These are phyloP conservation scores for Kwoniella dendrophila DNA, from an alignment of 768 basidiomycete genomes.

Conservation along the genomic window DNA sequence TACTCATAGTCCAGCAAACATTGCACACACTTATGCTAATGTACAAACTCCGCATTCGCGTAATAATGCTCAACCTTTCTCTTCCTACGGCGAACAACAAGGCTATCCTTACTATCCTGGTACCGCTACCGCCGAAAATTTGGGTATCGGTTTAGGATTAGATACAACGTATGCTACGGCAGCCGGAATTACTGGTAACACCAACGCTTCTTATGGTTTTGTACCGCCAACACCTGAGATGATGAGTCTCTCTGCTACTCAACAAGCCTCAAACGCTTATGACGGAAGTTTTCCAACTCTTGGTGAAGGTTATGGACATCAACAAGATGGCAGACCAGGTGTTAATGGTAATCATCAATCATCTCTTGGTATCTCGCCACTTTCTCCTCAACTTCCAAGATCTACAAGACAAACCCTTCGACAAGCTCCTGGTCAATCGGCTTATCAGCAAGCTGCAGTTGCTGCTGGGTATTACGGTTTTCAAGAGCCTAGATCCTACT, in stretches of 20 bases:
- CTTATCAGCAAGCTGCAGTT: slow-evolving; percentile 1
- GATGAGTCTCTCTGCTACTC: not conserved
- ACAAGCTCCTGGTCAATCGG: not conserved
- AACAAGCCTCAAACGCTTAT: slow-evolving; percentile 1
- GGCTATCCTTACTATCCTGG: slow-evolving; percentile 14
- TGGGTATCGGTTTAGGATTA: slow-evolving; percentile 1
- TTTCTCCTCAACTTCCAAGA: not conserved
- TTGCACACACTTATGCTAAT: slow-evolving; percentile 10
- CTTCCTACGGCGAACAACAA: slow-evolving; percentile 7
- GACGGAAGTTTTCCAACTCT: slow-evolving; percentile 8
- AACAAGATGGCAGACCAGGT: slow-evolving; percentile 3
- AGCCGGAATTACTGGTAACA: not conserved
- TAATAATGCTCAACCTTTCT: not conserved
- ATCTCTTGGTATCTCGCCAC: not conserved
- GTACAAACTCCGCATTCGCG: slow-evolving; percentile 8
- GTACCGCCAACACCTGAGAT: slow-evolving; percentile 4
- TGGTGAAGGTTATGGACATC: slow-evolving; percentile 1
- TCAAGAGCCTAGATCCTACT: slow-evolving; percentile 13
- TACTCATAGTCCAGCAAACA: slow-evolving; percentile 3
- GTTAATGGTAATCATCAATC: not conserved
- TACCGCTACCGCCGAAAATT: not conserved
- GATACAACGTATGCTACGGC: slow-evolving; percentile 9
- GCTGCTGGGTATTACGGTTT: slow-evolving; percentile 15
- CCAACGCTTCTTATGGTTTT: slow-evolving; percentile 8
- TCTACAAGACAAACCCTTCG: slow-evolving; percentile 5